phyloP scores from a whole-genome alignment of 2,329 filamentous ascomycete species.

The Elsinoe arachidis region DNA sequence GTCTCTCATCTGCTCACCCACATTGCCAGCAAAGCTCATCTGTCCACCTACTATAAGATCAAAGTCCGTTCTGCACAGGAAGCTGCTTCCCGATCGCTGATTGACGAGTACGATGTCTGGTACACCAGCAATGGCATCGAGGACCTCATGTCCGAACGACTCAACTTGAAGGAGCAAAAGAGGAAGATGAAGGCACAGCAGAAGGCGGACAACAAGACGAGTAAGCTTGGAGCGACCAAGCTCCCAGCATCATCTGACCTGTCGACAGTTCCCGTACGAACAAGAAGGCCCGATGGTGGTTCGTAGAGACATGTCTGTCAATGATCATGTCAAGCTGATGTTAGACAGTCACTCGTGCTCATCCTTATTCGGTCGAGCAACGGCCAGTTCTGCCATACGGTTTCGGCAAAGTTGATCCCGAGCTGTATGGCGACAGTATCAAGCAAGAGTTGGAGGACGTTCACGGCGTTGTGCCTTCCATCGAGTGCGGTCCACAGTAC shows the following conservation, averaged over 20 bases:
- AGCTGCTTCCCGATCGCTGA: constrained; percentile 47
- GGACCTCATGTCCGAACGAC: constrained; percentile 64
- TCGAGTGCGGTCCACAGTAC: neutral
- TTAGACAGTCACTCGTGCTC: neutral
- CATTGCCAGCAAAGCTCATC: constrained; percentile 83
- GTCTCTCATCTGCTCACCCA: constrained; percentile 88
- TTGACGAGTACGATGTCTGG: constrained; percentile 70
- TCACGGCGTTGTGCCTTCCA: neutral
- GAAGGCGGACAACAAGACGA: neutral
- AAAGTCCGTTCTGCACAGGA: constrained; percentile 62
- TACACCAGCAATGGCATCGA: constrained; percentile 64
- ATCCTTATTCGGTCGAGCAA: neutral
- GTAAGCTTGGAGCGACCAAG: neutral
- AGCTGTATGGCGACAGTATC: neutral
- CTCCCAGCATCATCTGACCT: too few relatives aligned
- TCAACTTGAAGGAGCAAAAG: constrained; percentile 59
- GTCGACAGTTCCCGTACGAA: too few relatives aligned
- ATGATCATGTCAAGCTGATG: too few relatives aligned
- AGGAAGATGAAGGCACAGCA: constrained; percentile 35
- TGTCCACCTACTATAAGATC: constrained; percentile 74
- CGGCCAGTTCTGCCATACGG: neutral
- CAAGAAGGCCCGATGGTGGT: too few relatives aligned
- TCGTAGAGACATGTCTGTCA: too few relatives aligned
- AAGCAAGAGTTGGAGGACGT: neutral
- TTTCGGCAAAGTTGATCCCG: neutral